Base-by-base conservation (phyloP, 495 filamentous ascomycete species). In the Xylaria longipes region DNA sequence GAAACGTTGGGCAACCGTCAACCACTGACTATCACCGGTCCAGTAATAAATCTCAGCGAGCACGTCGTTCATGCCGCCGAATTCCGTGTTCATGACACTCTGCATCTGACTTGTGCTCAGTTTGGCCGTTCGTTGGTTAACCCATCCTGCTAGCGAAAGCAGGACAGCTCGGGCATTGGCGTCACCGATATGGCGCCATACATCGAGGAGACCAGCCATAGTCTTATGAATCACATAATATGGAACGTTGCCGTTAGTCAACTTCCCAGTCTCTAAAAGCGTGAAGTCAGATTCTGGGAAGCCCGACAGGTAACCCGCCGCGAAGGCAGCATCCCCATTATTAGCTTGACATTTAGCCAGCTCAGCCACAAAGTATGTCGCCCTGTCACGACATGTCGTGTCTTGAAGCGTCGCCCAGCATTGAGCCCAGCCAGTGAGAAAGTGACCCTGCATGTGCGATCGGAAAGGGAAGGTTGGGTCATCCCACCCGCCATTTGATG, bases 11-110 rank as follows among this genome's bases (percentile, higher is more conserved):
- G 81, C 81, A 4, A 71, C 75, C 1, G 73, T 74, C 39, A 83
- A 73, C 80, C 80, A 83, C 20, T 70, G 64, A 43, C 68, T 73
- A 57, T 80, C 76, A 2, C 77, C 79, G 1, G 76, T 82, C 54
- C 74, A 72, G 2, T 65, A 71, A 74, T 81, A 78, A 20, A 83
- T 70, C 33, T 82, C 74, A 5, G 80, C 69, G 17, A 83, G 64
- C 31, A 82, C 77, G 17, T 81, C 81, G 69, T 78, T 78, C 81
- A 83, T 83, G 50, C 81, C 81, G 41, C 81, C 81, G 46, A 79
- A 81, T 68, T 83, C 81, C 11, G 80, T 82, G 17, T 73, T 75
- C 63, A 83, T 58, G 63, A 83, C 65, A 3, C 57, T 61, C 66
- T 83, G 81, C 81, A 83, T 83, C 69, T 77, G 75, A n/a, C n/a